Percentiles rank a stretch among this genome's conserved stretches.
Conservation (phyloP, 1,284 basidiomycete species). For the Ganoderma lucidum region DNA sequence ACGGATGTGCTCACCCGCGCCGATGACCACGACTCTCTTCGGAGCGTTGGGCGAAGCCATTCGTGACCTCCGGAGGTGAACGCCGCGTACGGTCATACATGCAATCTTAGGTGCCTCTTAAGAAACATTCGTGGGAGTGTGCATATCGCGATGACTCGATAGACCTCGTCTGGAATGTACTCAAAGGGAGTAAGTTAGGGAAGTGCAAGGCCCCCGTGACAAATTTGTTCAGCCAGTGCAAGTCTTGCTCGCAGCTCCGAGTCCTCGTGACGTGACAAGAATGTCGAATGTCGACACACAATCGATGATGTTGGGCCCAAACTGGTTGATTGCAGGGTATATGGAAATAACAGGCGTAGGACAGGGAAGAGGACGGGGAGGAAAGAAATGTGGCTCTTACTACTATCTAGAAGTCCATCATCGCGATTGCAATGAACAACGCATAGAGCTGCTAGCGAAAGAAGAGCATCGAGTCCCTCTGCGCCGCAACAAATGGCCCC, state of each 20-base stretch:
- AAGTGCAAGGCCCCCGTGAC: neutral
- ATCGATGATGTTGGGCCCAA: neutral
- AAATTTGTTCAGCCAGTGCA: neutral
- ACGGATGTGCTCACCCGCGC: slow-evolving; percentile 37
- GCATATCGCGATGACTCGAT: slow-evolving; percentile 14
- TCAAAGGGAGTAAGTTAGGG: neutral
- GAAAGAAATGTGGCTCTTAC: slow-evolving; percentile 56
- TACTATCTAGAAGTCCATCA: slow-evolving; percentile 72
- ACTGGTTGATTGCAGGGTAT: neutral
- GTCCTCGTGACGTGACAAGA: neutral
- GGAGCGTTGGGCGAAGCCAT: slow-evolving; percentile 15
- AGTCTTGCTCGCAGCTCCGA: neutral
- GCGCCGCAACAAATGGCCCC: slow-evolving; percentile 46
- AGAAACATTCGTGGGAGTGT: neutral
- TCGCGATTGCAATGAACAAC: slow-evolving; percentile 44
- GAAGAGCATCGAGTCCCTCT: slow-evolving; percentile 46
- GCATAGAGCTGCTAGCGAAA: slow-evolving; percentile 58
- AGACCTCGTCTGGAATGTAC: slow-evolving; percentile 5
- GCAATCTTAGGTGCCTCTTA: neutral
- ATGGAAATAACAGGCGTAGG: neutral
- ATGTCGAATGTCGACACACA: neutral
- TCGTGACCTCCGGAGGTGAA: neutral
- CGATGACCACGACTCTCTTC: slow-evolving; percentile 42
- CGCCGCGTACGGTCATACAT: neutral
- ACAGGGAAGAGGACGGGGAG: neutral